phyloP scores from a whole-genome alignment of 2,329 filamentous ascomycete genomes.

The Trichoderma afroharzianum region DNA sequence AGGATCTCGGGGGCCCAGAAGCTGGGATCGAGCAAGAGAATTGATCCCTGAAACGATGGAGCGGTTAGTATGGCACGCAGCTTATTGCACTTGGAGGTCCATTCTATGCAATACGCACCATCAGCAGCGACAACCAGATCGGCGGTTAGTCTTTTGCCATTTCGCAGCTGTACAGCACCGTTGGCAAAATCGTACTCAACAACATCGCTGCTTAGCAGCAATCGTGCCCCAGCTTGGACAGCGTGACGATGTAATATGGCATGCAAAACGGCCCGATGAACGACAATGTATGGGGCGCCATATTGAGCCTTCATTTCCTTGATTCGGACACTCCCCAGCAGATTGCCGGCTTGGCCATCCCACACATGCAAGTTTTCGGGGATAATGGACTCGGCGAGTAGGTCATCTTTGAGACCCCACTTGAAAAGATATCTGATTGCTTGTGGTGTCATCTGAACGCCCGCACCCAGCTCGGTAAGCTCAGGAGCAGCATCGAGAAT shows the following conservation, averaged over 20 bases:
- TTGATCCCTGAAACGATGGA: constrained; percentile 21
- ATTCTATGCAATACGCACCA: constrained; percentile 22
- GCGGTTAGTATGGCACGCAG: neutral
- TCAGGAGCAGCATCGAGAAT: constrained; percentile 46
- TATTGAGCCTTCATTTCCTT: constrained; percentile 25
- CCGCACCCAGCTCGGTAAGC: constrained; percentile 38
- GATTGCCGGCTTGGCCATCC: constrained; percentile 25
- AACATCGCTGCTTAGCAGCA: constrained; percentile 27
- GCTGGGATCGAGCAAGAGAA: constrained; percentile 27
- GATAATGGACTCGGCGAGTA: constrained; percentile 20
- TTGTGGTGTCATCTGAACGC: constrained; percentile 33
- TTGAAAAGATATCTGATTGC: constrained; percentile 28
- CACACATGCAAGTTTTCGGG: constrained; percentile 24
- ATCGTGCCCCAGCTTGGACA: constrained; percentile 24
- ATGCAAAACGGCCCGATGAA: constrained; percentile 36
- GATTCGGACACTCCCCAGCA: constrained; percentile 21
- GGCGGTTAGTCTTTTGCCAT: constrained; percentile 24
- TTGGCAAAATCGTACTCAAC: constrained; percentile 22
- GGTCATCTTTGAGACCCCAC: constrained; percentile 28
- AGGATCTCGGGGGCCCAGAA: constrained; percentile 17
- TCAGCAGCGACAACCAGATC: constrained; percentile 37
- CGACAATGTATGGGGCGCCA: constrained; percentile 33
- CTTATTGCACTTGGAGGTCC: neutral
- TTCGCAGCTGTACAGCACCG: constrained; percentile 22
- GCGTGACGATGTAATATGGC: constrained; percentile 29